Base-by-base conservation (phyloP, 2,329 filamentous ascomycete species). In the Colletotrichum musae region DNA sequence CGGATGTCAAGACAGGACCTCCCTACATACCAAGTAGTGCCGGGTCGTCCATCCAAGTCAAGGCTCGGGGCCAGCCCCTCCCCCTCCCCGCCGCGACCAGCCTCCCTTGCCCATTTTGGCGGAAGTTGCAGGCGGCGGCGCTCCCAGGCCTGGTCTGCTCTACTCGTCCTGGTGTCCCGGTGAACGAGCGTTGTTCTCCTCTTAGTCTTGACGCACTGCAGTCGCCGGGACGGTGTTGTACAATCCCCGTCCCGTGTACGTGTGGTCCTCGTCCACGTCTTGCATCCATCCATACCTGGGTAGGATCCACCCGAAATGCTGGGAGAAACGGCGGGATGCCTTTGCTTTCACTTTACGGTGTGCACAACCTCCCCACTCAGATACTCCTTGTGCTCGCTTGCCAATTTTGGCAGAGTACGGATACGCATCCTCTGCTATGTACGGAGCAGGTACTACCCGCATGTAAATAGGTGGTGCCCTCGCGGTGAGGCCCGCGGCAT, bases 51-150 rank as follows among this genome's bases (percentile, higher is more conserved):
- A 9, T 32, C 57, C 68, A 58, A 58, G 58, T 62, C 58, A 48
- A 47, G 47, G 57, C 39, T 67, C 57, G 48, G 43, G 39, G 48
- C 67, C 18, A 26, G 52, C 58, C 51, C 51, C 41, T 52, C 51
- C 52, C 53, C 58, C 64, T 63, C 59, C 58, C 41, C 36, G 52
- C 39, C 59, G 63, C 59, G 26, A 45, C 53, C 64, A 56, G 39
- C 52, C 47, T 65, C 66, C 66, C 66, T 69, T 65, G 66, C 66
- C 56, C 66, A 69, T 65, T 59, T 61, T 68, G 65, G 60, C 32
- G 36, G 52, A 36, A 45, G 41, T 58, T 53, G 48, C 32, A 36
- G 32, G 32, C 32, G 32, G 32, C 32, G 32, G 32, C 32, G 6
- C 32, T 36, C 32, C 7, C 32, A 36, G 59, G 60, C 45, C 61